Evolutionary conservation across 306 rosid genomes (phyloP).

Genomic region (Ormosia emarginata): DNA sequence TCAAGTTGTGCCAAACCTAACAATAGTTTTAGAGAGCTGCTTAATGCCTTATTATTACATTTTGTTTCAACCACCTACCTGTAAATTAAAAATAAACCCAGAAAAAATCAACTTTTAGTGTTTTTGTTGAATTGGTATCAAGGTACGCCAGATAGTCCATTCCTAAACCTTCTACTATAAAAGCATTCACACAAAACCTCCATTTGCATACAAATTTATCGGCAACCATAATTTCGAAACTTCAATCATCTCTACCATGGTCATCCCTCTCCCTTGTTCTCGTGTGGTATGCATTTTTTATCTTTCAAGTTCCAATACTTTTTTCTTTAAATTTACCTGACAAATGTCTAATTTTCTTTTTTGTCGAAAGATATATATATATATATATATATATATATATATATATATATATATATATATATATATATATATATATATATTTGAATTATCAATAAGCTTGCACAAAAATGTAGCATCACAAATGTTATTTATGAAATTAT

Average conservation of each 20-base stretch:
- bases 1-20: too few species aligned
- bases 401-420: too few species aligned
- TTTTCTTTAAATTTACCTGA: background rate
- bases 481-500: background rate
- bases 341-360: too few species aligned
- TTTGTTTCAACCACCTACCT: background rate
- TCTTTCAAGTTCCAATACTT: background rate
- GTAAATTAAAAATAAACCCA: background rate
- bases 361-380: too few species aligned
- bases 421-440: too few species aligned
- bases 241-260: background rate
- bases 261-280: background rate
- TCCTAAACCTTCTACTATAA: too few species aligned
- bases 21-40: too few species aligned
- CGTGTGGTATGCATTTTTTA: background rate
- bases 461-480: too few species aligned
- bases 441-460: background rate
- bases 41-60: too few species aligned
- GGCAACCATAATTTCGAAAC: background rate
- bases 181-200: background rate
- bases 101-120: background rate
- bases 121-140: too few species aligned
- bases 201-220: background rate
- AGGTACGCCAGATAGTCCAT: too few species aligned
- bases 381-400: too few species aligned